Base-by-base conservation (phyloP, 345 rosid species). In the Cochlearia excelsa region DNA sequence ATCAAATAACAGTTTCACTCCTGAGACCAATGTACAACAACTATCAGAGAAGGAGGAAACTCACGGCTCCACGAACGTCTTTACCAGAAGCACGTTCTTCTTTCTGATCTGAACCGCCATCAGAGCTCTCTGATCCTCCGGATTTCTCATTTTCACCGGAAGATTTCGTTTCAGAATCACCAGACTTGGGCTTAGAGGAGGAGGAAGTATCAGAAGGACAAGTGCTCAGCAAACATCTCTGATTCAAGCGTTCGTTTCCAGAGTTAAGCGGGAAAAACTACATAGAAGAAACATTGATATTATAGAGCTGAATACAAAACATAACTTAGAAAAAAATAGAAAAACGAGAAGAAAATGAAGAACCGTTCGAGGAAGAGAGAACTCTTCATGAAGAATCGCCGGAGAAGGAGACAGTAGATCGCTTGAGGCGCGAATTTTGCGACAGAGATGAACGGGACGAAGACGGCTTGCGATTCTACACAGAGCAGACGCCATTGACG, bases 21-120 rank as follows among this genome's bases (percentile, higher is more conserved):
- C 7, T 37, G 6, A 37, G 7, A 37, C 7, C 35, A 33, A 33
- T 33, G 3, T 33, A 16, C 23, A 5, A 33, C 3, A 33, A 33
- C 35, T 33, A 33, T 33, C 35, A 33, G 35, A 33, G 5, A 33
- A 37, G 5, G 35, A 33, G 5, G 16, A 48, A 59, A 33, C 2
- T 61, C 78, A 93, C 99, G 95, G 92, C 97, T 56, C 99, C 92
- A 39, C 97, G 99, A 26, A 84, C 76, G 67, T 91, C 55, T 79
- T 81, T 93, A 41, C 99, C 85, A 5, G 82, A 65, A 31, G 39
- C 54, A 42, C 82, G 80, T 5, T 73, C 52, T 33, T 62, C 69
- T 56, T 79, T 70, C 61, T 78, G 77, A 11, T 75, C 57, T 6
- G 95, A 88, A 57, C 72, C 84, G 33, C 83, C 76, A 16, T 41